A percentile compares a stretch with the other conserved stretches of the same genome.
These are phyloP conservation scores for Pseudonitzschia delicatissima DNA, from an alignment of 108 stramenopile species.

Conservation along the genomic window DNA sequence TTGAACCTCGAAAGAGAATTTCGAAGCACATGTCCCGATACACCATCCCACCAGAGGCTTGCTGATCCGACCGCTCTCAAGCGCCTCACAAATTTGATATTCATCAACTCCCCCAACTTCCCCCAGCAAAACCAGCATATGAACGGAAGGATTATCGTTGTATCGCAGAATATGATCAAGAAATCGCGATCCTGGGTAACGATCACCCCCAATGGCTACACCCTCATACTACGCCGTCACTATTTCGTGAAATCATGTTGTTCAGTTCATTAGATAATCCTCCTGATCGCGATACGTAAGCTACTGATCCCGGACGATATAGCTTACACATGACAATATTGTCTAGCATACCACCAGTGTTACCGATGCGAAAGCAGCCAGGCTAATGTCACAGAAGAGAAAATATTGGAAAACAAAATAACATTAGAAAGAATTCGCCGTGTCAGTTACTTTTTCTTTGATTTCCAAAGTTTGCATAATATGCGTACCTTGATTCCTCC, in stretches of 20 bases:
- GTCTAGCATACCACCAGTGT: slow-evolving; percentile 94
- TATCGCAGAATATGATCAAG: slow-evolving; percentile 89
- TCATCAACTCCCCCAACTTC: slow-evolving; percentile 93
- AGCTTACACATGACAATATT: slow-evolving; percentile 91
- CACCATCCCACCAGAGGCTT: slow-evolving; percentile 93
- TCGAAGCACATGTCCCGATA: slow-evolving; percentile 90
- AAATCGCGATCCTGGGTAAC: slow-evolving; percentile 87
- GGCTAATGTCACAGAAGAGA: slow-evolving; percentile 38
- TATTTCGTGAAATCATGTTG: slow-evolving; percentile 83
- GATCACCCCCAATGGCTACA: slow-evolving; percentile 90
- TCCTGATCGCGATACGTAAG: slow-evolving; percentile 89
- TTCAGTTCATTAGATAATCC: slow-evolving; percentile 92
- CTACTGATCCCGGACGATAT: slow-evolving; percentile 78
- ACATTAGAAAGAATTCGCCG: not conserved
- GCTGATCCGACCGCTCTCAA: slow-evolving; percentile 79
- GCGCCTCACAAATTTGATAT: slow-evolving; percentile 85
- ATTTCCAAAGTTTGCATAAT: not conserved
- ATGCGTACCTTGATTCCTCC: slow-evolving; percentile 72
- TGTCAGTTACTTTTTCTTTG: not conserved
- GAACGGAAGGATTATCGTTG: slow-evolving; percentile 81
- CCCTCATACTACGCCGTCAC: slow-evolving; percentile 91
- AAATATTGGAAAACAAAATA: not conserved
- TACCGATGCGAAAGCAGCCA: slow-evolving; percentile 91
- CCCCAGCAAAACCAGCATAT: slow-evolving; percentile 85
- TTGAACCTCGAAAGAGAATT: slow-evolving; percentile 90